Evolutionary conservation across 148 eudicot species (phyloP), one percentile per base, ranked within the genome.

Genomic region (Rhododendron mucronatum): DNA sequence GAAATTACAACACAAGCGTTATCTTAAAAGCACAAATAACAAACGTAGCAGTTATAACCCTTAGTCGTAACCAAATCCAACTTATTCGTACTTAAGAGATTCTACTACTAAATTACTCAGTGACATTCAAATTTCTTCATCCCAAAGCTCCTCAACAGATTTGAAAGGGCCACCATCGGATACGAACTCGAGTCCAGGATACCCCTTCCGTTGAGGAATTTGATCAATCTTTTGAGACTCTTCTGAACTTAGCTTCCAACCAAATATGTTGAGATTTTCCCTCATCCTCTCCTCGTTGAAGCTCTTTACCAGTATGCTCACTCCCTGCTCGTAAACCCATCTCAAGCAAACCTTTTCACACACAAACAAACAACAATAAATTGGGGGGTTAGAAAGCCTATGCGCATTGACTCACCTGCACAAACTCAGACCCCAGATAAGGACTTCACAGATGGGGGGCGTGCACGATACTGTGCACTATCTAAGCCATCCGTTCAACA

Each of bases 251-350:
- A 87, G 81, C 18, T 12, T 61, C 88, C 88, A 87, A 47, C 47
- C 85, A 1, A 87, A 77, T 83, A 87, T 87, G 71, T 75, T 39
- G 4, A 86, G 41, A 18, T 86, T 86, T 20, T 86, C 85, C 53
- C 44, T 75, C n/a, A 82, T 47, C 33, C 88, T 74, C 75, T 59
- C 61, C 75, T 82, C n/a, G 11, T 75, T 82, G 20, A 87, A 87
- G 85, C 88, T 87, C 85, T 87, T 87, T 16, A 87, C 88, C 12
- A 87, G 30, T 8, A 83, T 30, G 23, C 47, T 87, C 23, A 35
- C 85, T 47, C 88, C 85, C 35, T 87, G 82, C 63, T 87, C 88
- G 33, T 87, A 83, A 41, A 77, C 85, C 85, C 88, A 87, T 83
- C 85, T 87, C 20, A 87, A 48, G 30, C 85, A 85, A 45, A 85